Base-by-base conservation (phyloP, 2,329 filamentous ascomycete species). In the Metarhizium rileyi region DNA sequence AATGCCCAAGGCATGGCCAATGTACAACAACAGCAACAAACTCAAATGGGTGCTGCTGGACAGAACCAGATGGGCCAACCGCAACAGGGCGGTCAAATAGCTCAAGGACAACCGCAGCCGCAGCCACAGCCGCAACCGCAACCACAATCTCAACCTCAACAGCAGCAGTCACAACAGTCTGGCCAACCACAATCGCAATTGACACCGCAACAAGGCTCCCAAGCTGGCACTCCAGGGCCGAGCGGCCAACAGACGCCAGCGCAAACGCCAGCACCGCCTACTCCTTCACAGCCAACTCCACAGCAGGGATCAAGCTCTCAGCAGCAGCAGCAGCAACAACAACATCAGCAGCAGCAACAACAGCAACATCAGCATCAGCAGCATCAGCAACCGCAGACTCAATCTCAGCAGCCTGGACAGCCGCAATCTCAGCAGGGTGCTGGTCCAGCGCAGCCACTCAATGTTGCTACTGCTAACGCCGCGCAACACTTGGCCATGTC, bases 71-170 rank as follows among this genome's bases (percentile, higher is more conserved):
- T 51, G 36, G 51, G 53, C n/a, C 56, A 55, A 30, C 53, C 52
- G 23, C 56, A 56, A 40, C 55, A 55, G 8, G 33, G 38, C 26
- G 51, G 51, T 7, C 60, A 59, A 45, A 50, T 52, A 51, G 67
- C 64, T 16, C 62, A 62, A 35, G 61, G 61, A 5, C 66, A 66
- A 40, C 62, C 56, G 42, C 63, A 59, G 38, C 59, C 56, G 12
- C 69, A 70, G 33, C 74, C 71, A 22, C 78, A 80, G 54, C 66
- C 66, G n/a, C 69, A 62, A 28, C 65, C 66, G 22, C 69, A 70
- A 12, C 59, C 62, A 3, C 64, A 66, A 57, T 56, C 69, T 63
- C 62, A 65, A 33, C 59, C 62, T 41, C 55, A 52, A 5, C 52
- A 50, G 9, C 49, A 48, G 33, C 59, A 56, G 44, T 52, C 52